A percentile compares a stretch with the other conserved stretches of the same genome.
phyloP scores from a whole-genome alignment of 495 filamentous ascomycete genomes.

The Barbatosphaeria neglecta region DNA sequence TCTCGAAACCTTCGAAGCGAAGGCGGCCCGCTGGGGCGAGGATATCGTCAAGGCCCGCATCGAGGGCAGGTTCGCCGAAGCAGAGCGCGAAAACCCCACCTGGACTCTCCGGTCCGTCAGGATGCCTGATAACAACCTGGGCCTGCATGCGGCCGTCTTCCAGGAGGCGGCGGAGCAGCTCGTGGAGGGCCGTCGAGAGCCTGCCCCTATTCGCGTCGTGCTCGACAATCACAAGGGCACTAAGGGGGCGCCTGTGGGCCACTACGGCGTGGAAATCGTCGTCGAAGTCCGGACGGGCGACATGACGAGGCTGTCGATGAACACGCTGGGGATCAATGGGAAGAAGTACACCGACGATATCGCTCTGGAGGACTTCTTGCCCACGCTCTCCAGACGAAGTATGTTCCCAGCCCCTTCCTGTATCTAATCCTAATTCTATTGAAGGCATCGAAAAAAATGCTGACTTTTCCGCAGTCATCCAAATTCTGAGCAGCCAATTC shows the following conservation, averaged over 20 bases:
- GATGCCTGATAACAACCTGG: slow-evolving; percentile 46
- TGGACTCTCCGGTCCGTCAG: slow-evolving; percentile 66
- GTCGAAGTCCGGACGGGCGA: slow-evolving; percentile 37
- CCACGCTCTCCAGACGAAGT: slow-evolving; percentile 58
- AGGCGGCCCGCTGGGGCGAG: slow-evolving; percentile 63
- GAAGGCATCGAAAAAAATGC: too few relatives aligned
- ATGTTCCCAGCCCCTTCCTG: slow-evolving; percentile 7
- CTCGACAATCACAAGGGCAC: slow-evolving; percentile 48
- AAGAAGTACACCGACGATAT: slow-evolving; percentile 55
- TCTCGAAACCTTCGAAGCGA: slow-evolving; percentile 68
- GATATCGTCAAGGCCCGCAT: slow-evolving; percentile 79
- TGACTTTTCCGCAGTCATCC: slow-evolving; percentile 48
- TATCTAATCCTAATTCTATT: slow-evolving; percentile 6
- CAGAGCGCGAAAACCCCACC: slow-evolving; percentile 62
- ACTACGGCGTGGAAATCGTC: slow-evolving; percentile 56
- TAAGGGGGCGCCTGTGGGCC: slow-evolving; percentile 47
- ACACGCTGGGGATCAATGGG: slow-evolving; percentile 50
- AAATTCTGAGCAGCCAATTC: slow-evolving; percentile 57
- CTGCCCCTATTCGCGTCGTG: slow-evolving; percentile 48
- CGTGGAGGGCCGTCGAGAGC: slow-evolving; percentile 43
- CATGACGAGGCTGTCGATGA: slow-evolving; percentile 37
- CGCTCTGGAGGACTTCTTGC: slow-evolving; percentile 52
- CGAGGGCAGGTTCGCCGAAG: slow-evolving; percentile 69
- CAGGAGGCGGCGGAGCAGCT: slow-evolving; percentile 50
- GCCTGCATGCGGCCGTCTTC: slow-evolving; percentile 62